Percentiles rank a stretch among this genome's conserved stretches.
Conservation (phyloP, 805 yeast species). For the Sugiyamaella boreocaroliniensis region DNA sequence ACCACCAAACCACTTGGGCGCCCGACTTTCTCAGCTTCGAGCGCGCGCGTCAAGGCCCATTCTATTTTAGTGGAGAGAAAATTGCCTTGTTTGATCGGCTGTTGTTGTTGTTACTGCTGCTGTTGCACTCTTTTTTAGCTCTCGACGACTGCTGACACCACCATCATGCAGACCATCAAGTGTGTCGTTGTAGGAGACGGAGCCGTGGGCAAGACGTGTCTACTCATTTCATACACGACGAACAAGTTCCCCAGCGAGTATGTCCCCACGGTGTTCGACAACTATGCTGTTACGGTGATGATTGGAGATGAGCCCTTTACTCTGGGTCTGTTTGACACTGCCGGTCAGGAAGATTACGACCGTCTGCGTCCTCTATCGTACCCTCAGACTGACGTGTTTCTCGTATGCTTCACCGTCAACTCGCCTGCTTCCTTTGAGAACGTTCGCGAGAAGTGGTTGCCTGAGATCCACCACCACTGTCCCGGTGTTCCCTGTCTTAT, state of each 20-base stretch:
- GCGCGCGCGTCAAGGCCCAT: no score
- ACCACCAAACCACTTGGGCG: no score
- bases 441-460: slow-evolving; percentile 98
- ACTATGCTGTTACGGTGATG: slow-evolving; percentile 40
- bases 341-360: slow-evolving; percentile 99
- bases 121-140: no score
- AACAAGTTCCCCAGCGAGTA: slow-evolving; percentile 97
- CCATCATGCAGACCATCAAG: slow-evolving; percentile 42
- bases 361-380: slow-evolving; percentile 92
- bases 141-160: no score
- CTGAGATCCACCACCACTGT: slow-evolving; percentile 96
- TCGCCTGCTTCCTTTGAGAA: slow-evolving; percentile 97
- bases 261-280: slow-evolving; percentile 97
- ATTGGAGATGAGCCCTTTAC: slow-evolving; percentile 98
- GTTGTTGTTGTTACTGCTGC: no score
- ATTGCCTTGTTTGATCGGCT: no score
- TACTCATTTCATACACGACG: slow-evolving; percentile 91
- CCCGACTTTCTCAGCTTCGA: no score
- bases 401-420: slow-evolving; percentile 93
- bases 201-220: slow-evolving; percentile 98
- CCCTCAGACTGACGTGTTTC: slow-evolving; percentile 94
- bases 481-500: slow-evolving; percentile 97
- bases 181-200: slow-evolving; percentile 99
- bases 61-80: no score
- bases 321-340: slow-evolving; percentile 94